phyloP scores from a whole-genome alignment of 305 asterid genomes.

The Rubia balearica region DNA sequence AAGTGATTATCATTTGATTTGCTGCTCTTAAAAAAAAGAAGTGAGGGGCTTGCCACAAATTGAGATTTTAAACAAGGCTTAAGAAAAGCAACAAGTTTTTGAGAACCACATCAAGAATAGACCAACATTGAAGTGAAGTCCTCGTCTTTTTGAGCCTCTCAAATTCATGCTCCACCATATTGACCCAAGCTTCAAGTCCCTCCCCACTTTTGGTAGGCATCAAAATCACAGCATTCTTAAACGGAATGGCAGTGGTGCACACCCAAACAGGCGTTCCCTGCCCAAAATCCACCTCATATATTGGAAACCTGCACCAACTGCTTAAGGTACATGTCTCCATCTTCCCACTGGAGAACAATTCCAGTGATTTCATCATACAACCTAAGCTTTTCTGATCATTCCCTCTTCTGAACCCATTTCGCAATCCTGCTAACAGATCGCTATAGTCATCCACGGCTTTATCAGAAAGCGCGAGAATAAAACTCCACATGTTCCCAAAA shows the following conservation, averaged over 20 bases:
- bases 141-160: background rate
- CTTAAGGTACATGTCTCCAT: slow-evolving; percentile 19
- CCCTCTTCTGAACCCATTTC: slow-evolving; percentile 13
- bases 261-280: slow-evolving; percentile 36
- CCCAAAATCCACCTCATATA: slow-evolving; percentile 34
- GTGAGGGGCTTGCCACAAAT: no score
- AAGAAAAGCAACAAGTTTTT: no score
- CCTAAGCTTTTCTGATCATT: slow-evolving; percentile 3
- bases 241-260: slow-evolving; percentile 16
- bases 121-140: slow-evolving; percentile 13
- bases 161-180: slow-evolving; percentile 24
- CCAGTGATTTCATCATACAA: background rate
- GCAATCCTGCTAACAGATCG: slow-evolving; percentile 9
- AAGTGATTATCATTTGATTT: no score
- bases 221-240: slow-evolving; percentile 21
- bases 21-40: no score
- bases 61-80: no score
- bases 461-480: background rate
- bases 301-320: slow-evolving; percentile 32
- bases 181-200: slow-evolving; percentile 38
- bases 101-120: background rate
- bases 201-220: slow-evolving; percentile 26
- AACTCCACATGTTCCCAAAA: slow-evolving; percentile 32
- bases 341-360: slow-evolving; percentile 3
- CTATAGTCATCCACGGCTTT: background rate